Conservation (phyloP, 345 rosid genomes). For the Raphanus raphanistrum region DNA sequence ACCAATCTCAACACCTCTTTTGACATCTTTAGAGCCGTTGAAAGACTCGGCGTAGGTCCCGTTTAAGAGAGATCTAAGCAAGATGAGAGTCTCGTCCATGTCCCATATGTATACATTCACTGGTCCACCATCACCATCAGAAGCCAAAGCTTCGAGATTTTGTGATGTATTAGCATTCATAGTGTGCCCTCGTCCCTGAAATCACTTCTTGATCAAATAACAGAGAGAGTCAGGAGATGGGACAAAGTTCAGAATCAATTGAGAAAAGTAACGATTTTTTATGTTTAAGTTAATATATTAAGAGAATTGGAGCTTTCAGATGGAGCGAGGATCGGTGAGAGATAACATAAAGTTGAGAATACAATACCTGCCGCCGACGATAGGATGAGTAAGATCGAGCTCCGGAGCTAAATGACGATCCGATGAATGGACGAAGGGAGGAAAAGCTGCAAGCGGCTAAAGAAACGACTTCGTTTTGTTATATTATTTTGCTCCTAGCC, state of each 20-base stretch:
- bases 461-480: neutral
- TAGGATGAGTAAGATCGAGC: constrained; percentile 28
- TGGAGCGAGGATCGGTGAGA: neutral
- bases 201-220: neutral
- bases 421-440: constrained; percentile 3
- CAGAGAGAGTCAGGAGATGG: neutral
- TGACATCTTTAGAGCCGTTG: constrained; percentile 57
- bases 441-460: neutral
- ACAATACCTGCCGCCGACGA: constrained; percentile 13
- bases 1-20: constrained; percentile 72
- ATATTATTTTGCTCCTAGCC: neutral
- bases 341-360: neutral
- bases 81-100: constrained; percentile 91
- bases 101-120: constrained; percentile 79
- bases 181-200: neutral
- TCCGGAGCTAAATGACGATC: constrained; percentile 27
- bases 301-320: neutral
- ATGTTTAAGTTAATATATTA: neutral
- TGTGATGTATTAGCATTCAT: constrained; percentile 38
- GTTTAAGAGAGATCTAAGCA: constrained; percentile 77
- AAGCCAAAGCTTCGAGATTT: constrained; percentile 27
- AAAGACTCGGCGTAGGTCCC: constrained; percentile 62
- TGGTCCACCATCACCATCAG: constrained; percentile 28
- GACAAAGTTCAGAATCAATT: neutral
- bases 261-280: constrained; percentile 5